Base-by-base conservation (phyloP, 2,329 filamentous ascomycete genomes). In the Aspergillus neoniger region DNA sequence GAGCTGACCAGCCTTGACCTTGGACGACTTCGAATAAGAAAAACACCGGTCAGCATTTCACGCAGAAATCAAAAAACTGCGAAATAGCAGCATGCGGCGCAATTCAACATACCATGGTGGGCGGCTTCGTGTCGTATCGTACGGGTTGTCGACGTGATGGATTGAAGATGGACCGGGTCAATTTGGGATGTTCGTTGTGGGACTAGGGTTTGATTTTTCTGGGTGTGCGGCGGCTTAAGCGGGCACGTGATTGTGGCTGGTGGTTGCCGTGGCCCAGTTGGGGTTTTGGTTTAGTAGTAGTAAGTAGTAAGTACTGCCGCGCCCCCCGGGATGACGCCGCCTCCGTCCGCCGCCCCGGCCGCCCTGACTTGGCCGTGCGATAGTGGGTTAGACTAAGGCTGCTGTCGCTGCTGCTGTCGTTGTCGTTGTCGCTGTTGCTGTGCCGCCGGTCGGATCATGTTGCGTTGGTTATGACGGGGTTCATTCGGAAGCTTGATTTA, bases 1-100 rank as follows among this genome's bases (percentile, higher is more conserved):
- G 83, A 99, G 92, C 85, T 91, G 87, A 84, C 87, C 88, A 82
- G 94, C 89, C 91, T 97, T 98, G 84, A 99, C 92, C 88, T 88
- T 88, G 74, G 81, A 82, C 80, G 86, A 88, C 84, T 87, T 4
- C 58, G 63, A 62, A 65, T 50, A 59, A 63, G 60, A 65, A 59
- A 55, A 6, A 30, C 12, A 12, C 61, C 57, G 64, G 64, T 72
- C 67, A 72, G 69, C 61, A 64, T 61, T 51, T 55, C 38, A 36
- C 48, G 48, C 55, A 44, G 8, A 54, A 39, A 21, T 25, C 23
- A 55, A 10, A 30, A n/a, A n/a, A 53, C 8, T 21, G 17, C 21
- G 19, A 17, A 23, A 30, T 60, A 30, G 52, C 57, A 57, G 53
- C 59, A 62, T 47, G 50, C 58, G 63, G 58, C 56, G 32, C 32